Conservation (phyloP, 371 early-diverging fungal species). For the Syncephalis plumigaleata region DNA sequence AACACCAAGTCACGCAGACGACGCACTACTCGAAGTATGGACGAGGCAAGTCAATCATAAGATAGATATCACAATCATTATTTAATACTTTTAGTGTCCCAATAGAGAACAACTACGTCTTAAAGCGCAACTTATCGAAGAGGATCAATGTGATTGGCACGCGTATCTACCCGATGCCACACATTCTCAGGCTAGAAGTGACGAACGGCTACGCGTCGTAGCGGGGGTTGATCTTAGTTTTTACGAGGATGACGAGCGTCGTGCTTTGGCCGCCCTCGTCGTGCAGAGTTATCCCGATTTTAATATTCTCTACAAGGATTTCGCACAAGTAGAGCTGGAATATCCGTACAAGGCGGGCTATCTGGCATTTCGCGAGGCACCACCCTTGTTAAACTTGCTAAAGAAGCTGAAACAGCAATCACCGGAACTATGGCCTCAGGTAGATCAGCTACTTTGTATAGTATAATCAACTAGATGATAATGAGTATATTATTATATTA, state of each 20-base stretch:
- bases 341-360: constrained; percentile 74
- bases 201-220: constrained; percentile 31
- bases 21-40: background rate
- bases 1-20: too few species aligned
- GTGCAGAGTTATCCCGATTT: constrained; percentile 46
- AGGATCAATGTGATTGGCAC: background rate
- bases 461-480: too few species aligned
- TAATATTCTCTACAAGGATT: constrained; percentile 33
- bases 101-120: constrained; percentile 3
- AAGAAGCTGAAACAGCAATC: constrained; percentile 17
- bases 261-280: constrained; percentile 57
- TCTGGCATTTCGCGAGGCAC: constrained; percentile 77
- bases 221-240: constrained; percentile 81
- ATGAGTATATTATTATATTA: background rate
- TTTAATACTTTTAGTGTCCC: background rate
- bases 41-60: background rate
- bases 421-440: constrained; percentile 49
- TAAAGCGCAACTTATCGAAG: background rate
- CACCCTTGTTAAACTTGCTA: constrained; percentile 34
- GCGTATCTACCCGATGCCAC: background rate
- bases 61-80: background rate
- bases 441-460: too few species aligned
- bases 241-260: constrained; percentile 28
- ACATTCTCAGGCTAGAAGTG: background rate
- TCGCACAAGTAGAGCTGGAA: constrained; percentile 28